Percentiles rank a stretch among this genome's conserved stretches.
Conservation (phyloP, 257 asterid genomes). For the Fraxinus anomala region DNA sequence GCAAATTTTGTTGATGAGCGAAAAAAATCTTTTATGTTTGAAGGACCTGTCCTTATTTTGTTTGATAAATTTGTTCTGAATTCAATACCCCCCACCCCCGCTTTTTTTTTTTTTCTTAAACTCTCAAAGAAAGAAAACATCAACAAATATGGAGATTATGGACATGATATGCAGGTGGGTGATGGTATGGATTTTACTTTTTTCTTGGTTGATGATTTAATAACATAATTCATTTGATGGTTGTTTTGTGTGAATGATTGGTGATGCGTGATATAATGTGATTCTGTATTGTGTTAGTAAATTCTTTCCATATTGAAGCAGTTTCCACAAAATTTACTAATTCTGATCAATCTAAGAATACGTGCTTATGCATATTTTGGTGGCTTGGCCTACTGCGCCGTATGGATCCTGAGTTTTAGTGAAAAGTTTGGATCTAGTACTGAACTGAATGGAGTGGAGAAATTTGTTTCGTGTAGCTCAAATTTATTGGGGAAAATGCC, state of each 20-base stretch:
- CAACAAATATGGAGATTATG: background rate
- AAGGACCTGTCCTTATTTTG: background rate
- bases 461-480: background rate
- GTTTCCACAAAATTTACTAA: slow-evolving; percentile 4
- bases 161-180: slow-evolving; percentile 2
- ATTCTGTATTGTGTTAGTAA: background rate
- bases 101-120: background rate
- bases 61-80: background rate
- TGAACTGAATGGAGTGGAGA: background rate
- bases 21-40: background rate
- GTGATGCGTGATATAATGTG: slow-evolving; percentile 1
- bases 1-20: background rate
- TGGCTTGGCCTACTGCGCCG: background rate
- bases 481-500: background rate
- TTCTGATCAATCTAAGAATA: background rate
- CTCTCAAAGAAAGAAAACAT: background rate
- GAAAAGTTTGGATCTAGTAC: background rate
- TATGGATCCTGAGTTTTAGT: background rate
- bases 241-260: background rate
- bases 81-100: no score
- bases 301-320: background rate
- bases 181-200: slow-evolving; percentile 14
- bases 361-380: background rate
- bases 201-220: background rate
- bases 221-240: background rate